Evolutionary conservation across 2,329 filamentous ascomycete genomes (phyloP).

Genomic region (Rosellinia necatrix): DNA sequence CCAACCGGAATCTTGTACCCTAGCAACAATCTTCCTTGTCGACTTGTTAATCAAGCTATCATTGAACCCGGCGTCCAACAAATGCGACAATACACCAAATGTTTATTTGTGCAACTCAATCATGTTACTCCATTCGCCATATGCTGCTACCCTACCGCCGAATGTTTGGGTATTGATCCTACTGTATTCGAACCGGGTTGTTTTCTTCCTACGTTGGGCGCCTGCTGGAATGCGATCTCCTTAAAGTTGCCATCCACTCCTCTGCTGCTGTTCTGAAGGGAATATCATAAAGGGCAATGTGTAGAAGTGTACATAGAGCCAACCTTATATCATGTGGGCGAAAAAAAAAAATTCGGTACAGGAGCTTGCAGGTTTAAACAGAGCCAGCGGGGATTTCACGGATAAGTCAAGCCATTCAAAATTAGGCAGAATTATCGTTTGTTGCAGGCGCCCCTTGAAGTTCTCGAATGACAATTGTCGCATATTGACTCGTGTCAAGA

Average conservation of each 20-base stretch:
- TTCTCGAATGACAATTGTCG: constrained; percentile 42
- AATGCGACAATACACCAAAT: background rate
- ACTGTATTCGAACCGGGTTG: background rate
- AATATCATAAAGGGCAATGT: background rate
- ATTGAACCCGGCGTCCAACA: background rate
- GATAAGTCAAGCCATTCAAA: background rate
- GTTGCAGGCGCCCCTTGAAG: constrained; percentile 34
- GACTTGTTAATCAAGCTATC: background rate
- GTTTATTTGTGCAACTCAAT: background rate
- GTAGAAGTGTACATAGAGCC: background rate
- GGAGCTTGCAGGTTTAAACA: background rate
- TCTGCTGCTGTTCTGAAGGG: background rate
- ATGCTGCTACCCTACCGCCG: background rate
- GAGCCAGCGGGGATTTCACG: background rate
- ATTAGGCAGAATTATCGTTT: constrained; percentile 3
- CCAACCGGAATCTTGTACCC: no score
- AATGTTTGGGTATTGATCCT: background rate
- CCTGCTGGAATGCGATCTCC: background rate
- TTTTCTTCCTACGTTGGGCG: no score
- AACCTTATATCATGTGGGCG: background rate
- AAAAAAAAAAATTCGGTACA: no score
- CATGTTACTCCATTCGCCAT: no score
- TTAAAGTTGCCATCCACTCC: background rate
- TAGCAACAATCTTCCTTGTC: no score
- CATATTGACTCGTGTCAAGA: constrained; percentile 42